phyloP scores from a whole-genome alignment of 202 grass and related monocot species.

The Schoenoplectus triqueter region DNA sequence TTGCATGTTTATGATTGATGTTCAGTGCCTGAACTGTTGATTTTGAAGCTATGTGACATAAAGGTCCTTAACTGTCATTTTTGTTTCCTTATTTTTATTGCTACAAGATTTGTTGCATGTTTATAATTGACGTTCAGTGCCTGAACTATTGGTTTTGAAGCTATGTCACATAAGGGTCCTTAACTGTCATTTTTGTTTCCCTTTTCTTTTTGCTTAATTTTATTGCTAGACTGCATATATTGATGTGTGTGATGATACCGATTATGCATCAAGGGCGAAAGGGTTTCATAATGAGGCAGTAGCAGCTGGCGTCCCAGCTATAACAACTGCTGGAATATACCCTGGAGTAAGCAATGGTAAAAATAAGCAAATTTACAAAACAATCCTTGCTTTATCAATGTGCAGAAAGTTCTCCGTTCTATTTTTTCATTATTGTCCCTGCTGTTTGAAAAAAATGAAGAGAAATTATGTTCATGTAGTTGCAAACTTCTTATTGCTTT shows the following conservation, averaged over 20 bases:
- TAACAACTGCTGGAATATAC: slow-evolving; percentile 93
- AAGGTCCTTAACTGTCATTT: background rate
- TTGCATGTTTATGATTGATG: background rate
- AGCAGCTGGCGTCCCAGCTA: slow-evolving; percentile 72
- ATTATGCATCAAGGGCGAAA: slow-evolving; percentile 79
- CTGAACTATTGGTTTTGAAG: background rate
- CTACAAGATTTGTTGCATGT: slow-evolving; percentile 22
- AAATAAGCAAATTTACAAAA: background rate
- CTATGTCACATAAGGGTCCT: background rate
- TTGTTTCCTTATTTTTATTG: background rate
- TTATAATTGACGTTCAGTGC: background rate
- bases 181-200: background rate
- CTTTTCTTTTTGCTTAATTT: background rate
- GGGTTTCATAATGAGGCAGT: slow-evolving; percentile 73
- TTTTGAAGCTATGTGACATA: background rate
- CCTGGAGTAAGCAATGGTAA: slow-evolving; percentile 95
- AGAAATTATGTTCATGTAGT: background rate
- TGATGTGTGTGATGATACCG: slow-evolving; percentile 83
- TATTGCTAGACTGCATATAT: slow-evolving; percentile 75
- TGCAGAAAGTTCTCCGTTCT: background rate
- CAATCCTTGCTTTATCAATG: background rate
- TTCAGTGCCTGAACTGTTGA: background rate
- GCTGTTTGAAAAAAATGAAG: background rate
- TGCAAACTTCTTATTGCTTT: background rate
- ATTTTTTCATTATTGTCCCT: background rate